Evolutionary conservation across 2,329 filamentous ascomycete genomes (phyloP), one percentile per base, ranked within the genome.

Genomic region (Talaromyces islandicus): DNA sequence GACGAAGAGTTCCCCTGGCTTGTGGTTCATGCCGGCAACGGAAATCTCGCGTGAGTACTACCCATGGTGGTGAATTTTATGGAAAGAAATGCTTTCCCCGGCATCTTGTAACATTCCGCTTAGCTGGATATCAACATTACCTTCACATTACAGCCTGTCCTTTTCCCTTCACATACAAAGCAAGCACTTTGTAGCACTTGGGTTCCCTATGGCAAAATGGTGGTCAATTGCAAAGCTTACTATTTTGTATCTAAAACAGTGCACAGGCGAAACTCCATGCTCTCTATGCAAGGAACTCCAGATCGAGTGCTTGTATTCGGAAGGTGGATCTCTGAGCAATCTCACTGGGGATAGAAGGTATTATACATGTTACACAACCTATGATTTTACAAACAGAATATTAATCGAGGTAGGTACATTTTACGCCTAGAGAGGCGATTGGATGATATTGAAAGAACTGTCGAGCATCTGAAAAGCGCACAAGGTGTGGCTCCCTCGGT

Each of bases 311-410:
- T 25, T 43, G 5, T 64, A 64, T 38, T 55, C 62, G 7, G 60
- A 63, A 29, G 60, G 57, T n/a, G 60, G 60, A 35, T 41, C 57
- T 38, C 52, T 56, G 11, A 57, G 52, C 14, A 64, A 57, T 48
- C 55, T 64, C 6, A 64, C 60, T 3, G 56, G 60, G 5, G 62
- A 60, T 12, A 64, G 56, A 48, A 59, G 48, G 62, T 64, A 63
- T 54, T 29, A 25, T 54, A 7, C 43, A 21, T 48, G 12, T 21
- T n/a, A 9, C 10, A 7, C n/a, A 12, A 35, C 51, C 29, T 32
- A 27, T 10, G 27, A 29, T 10, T 48, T 12, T 21, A 24, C 10
- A 9, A 24, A 48, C 7, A 48, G 19, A 10, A 21, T 21, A 10
- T 10, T 48, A 24, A 48, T 48, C 7, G 1, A 12, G 19, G 7